These are phyloP conservation scores for Artemisia tridentata DNA, from an alignment of 129 eudicot species.

Conservation along the genomic window DNA sequence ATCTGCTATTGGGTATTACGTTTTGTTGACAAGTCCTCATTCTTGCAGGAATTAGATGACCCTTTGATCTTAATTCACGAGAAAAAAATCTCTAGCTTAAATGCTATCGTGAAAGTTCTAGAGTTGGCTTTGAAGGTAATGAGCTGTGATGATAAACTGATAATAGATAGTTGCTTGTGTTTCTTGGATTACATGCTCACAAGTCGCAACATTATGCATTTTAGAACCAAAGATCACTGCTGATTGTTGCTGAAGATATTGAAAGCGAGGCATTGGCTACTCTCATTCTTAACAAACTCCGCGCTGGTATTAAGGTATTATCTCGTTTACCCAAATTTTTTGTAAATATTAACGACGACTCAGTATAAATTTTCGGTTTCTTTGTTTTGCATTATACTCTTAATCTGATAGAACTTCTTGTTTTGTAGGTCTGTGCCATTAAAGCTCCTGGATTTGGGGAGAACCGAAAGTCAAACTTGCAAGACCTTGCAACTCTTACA, in stretches of 20 bases:
- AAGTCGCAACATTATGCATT: neutral
- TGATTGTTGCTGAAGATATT: slow-evolving; percentile 79
- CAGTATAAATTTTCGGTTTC: neutral
- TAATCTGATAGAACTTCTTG: neutral
- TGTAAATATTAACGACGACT: neutral
- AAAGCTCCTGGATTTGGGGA: slow-evolving; percentile 82
- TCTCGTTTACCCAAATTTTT: too few species aligned
- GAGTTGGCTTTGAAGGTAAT: slow-evolving; percentile 69
- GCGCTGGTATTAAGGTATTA: slow-evolving; percentile 68
- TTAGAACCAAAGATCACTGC: slow-evolving; percentile 62
- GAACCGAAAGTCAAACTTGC: slow-evolving; percentile 58
- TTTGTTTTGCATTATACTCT: neutral
- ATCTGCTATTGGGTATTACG: neutral
- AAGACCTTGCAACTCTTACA: slow-evolving; percentile 64
- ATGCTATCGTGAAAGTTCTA: slow-evolving; percentile 65
- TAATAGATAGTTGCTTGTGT: neutral
- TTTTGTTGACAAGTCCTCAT: neutral
- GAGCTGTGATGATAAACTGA: neutral
- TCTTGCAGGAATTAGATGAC: slow-evolving; percentile 64
- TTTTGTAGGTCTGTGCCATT: slow-evolving; percentile 59
- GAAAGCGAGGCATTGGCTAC: slow-evolving; percentile 78
- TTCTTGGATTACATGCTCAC: neutral
- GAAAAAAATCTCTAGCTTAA: slow-evolving; percentile 59
- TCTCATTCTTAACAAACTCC: slow-evolving; percentile 68
- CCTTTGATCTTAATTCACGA: slow-evolving; percentile 71